Percentiles rank a stretch among this genome's conserved stretches.
Evolutionary conservation across 805 yeast genomes (phyloP).

Genomic region (Suhomyces sp.): DNA sequence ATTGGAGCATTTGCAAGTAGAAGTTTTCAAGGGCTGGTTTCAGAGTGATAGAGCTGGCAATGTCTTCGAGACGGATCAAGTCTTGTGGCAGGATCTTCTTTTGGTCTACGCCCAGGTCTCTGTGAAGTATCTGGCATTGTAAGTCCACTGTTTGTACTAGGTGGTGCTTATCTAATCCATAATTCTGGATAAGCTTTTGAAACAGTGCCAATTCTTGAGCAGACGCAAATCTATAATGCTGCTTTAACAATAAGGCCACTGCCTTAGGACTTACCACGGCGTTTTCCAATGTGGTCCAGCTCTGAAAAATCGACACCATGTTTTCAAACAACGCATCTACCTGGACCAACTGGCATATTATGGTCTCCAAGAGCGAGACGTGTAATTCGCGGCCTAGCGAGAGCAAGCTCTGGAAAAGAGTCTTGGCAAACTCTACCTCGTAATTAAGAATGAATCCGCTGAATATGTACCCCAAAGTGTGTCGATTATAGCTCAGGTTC

Average conservation of each 20-base stretch:
- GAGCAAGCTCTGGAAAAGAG: conserved; percentile 22
- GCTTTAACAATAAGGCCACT: conserved; percentile 24
- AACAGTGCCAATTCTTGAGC: conserved; percentile 21
- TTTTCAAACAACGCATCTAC: conserved; percentile 33
- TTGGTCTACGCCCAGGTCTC: conserved; percentile 23
- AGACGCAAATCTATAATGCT: conserved; percentile 29
- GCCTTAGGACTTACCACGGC: conserved; percentile 18
- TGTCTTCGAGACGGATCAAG: conserved; percentile 16
- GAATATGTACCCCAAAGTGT: conserved; percentile 27
- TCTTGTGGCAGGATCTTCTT: conserved; percentile 26
- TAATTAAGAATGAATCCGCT: conserved; percentile 29
- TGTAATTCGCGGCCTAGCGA: conserved; percentile 21
- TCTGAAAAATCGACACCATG: conserved; percentile 16
- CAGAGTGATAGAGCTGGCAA: conserved; percentile 11
- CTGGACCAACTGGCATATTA: conserved; percentile 21
- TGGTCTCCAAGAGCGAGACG: conserved; percentile 24
- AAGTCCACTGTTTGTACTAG: conserved; percentile 21
- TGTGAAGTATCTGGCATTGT: conserved; percentile 22
- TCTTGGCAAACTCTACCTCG: conserved; percentile 31
- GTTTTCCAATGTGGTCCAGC: conserved; percentile 22
- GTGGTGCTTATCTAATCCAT: conserved; percentile 19
- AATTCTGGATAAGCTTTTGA: conserved; percentile 17
- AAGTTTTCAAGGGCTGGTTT: conserved; percentile 20
- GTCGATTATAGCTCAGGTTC: conserved; percentile 18
- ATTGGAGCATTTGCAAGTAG: conserved; percentile 26